Evolutionary conservation across 768 basidiomycete species (phyloP), one percentile per base, ranked within the genome.

Genomic region (Ramaria rubella): DNA sequence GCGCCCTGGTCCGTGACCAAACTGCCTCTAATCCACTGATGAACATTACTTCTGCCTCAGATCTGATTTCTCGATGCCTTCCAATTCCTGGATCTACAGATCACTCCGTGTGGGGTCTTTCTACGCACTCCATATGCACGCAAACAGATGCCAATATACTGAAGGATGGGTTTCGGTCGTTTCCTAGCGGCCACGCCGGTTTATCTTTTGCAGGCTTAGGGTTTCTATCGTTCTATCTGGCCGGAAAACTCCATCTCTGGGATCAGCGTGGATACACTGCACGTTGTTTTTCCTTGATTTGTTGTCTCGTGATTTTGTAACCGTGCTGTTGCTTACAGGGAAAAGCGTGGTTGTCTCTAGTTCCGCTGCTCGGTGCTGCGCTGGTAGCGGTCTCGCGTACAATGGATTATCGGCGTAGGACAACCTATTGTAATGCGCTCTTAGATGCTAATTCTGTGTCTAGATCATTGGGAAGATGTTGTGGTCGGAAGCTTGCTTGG

Each of bases 161-260:
- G 62, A 72, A 75, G 27, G 91, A 95, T 70, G 94, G 94, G 1
- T 97, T 91, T 74, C 81, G 90, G 62, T 94, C 91, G 65, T 96
- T 97, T 69, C 87, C 87, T 14, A 92, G 89, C 55, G 94, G 94
- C 0, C 94, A 96, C 70, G 86, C 91, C 3, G 91, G 90, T 62
- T 59, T 94, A 53, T 90, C 94, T 0, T 97, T 96, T 67, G 90
- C 94, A 5, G 95, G 95, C 1, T 76, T 99, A 9, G 90, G 89
- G 1, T 94, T 94, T 72, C 75, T 98, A 38, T 75, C 87, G 1
- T 85, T 90, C 61, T 98, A 96, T 68, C 72, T 94, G 6, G 87
- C 90, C 11, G 96, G 94, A 2, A 97, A 98, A 70, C 73, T 95
- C 63, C 93, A 94, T 65, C 72, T 98, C 7, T 95, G 93, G 60